Conservation (phyloP, 768 basidiomycete genomes). For the Suillus fuscotomentosus region DNA sequence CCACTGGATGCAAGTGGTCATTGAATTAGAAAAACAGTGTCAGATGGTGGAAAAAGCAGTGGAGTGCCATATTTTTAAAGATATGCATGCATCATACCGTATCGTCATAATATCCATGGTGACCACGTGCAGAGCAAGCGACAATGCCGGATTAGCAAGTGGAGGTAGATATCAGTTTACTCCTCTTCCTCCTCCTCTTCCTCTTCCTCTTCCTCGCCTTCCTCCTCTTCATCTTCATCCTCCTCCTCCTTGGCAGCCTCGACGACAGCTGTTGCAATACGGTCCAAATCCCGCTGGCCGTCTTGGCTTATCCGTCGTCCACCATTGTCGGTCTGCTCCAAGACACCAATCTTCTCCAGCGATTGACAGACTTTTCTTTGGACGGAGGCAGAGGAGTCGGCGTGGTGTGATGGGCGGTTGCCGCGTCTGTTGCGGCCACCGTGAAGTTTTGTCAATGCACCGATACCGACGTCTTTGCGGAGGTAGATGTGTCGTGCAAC, state of each 20-base stretch:
- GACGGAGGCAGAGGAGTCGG: constrained; percentile 78
- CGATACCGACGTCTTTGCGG: constrained; percentile 94
- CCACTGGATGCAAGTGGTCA: neutral
- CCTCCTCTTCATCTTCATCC: constrained; percentile 75
- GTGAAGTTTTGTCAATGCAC: constrained; percentile 93
- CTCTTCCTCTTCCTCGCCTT: constrained; percentile 61
- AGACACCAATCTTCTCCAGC: constrained; percentile 97
- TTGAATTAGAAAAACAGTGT: neutral
- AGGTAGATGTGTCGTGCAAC: constrained; percentile 99
- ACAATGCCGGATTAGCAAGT: constrained; percentile 16
- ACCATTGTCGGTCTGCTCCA: constrained; percentile 91
- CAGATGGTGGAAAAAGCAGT: constrained; percentile 10
- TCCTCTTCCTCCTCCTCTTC: constrained; percentile 52
- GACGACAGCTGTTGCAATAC: constrained; percentile 87
- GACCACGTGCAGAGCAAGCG: constrained; percentile 24
- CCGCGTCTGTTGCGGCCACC: constrained; percentile 95
- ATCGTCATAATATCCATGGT: constrained; percentile 24
- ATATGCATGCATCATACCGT: constrained; percentile 43
- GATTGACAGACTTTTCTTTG: constrained; percentile 97
- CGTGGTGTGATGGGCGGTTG: constrained; percentile 95
- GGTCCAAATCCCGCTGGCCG: constrained; percentile 93
- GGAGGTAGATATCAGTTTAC: constrained; percentile 20
- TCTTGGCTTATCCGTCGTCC: constrained; percentile 96
- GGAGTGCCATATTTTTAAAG: constrained; percentile 27
- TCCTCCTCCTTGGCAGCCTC: constrained; percentile 75